Base-by-base conservation (phyloP, 306 rosid genomes). In the Cajanus cajan region DNA sequence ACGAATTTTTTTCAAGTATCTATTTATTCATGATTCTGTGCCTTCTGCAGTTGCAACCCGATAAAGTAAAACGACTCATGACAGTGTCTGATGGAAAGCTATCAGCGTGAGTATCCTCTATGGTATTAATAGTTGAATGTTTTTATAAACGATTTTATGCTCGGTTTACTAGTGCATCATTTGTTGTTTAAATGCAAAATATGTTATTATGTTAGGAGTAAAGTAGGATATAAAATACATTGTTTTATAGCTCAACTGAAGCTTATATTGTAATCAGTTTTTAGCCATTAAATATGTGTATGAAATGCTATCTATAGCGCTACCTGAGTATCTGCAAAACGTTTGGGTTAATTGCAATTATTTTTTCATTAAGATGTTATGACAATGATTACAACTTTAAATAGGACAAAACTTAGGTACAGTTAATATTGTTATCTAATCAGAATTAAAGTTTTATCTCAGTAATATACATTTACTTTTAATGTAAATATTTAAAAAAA, bases 61-160 rank as follows among this genome's bases (percentile, higher is more conserved):
- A 93, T 78, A 95, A 95, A 79, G 97, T 95, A 68, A 91, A 85
- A 84, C 90, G 94, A 77, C 57, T 64, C 71, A 87, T 95, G 94
- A 31, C 81, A 7, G 89, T 86, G 16, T 86, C 97, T 37, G 58
- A 86, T 62, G 94, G 94, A 80, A 93, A 89, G 83, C 92, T 95
- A 82, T 87, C 82, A 1, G 96, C 88, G 83, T 79, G 82, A 93
- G 96, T 80, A 82, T 66, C 15, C 71, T 74, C 18, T 71, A 5
- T 71, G 16, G 10, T 62, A 34, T 58, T 79, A 25, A 28, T 68
- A 7, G 50, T 25, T 75, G 43, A 24, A n/a, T 19, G n/a, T 22
- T 65, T 67, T 54, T 58, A 11, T 4, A 25, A 31, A 43, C 6
- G 25, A 71, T 41, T 41, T 40, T 51, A 18, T 14, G 3, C 16